Evolutionary conservation across 306 rosid species (phyloP).

Genomic region (Crotalaria pallida): DNA sequence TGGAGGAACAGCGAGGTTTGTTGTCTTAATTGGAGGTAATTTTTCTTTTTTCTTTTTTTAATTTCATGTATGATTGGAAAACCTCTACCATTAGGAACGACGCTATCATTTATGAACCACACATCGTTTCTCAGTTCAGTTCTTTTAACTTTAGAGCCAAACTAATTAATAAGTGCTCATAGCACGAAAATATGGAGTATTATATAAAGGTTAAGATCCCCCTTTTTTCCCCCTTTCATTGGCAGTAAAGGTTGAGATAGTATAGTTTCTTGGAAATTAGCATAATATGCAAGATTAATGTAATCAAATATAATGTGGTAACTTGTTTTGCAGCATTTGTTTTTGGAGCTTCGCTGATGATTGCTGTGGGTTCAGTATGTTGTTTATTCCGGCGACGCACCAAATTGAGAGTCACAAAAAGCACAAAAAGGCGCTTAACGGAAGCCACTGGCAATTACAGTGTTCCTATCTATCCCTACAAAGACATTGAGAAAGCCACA

Average conservation of each 20-base stretch:
- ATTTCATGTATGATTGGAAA: not conserved
- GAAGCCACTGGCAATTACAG: conserved; percentile 72
- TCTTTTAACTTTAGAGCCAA: not conserved
- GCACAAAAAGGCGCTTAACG: conserved; percentile 63
- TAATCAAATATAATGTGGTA: not conserved
- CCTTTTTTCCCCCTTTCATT: too few species aligned
- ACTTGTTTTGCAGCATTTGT: conserved; percentile 40
- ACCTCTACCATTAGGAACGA: not conserved
- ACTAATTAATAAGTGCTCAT: not conserved
- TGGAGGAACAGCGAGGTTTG: conserved; percentile 54
- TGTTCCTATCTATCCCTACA: conserved; percentile 66
- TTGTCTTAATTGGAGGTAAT: conserved; percentile 73
- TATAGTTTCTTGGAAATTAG: not conserved
- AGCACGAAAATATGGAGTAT: not conserved
- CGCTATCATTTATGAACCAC: too few species aligned
- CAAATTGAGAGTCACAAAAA: conserved; percentile 46
- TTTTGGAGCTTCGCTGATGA: conserved; percentile 45
- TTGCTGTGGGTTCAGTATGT: conserved; percentile 41
- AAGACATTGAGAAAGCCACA: conserved; percentile 81
- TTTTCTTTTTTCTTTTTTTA: too few species aligned
- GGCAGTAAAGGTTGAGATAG: too few species aligned
- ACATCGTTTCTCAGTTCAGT: not conserved
- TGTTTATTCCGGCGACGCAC: conserved; percentile 56
- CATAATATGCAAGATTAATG: not conserved
- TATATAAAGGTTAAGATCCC: not conserved